Conservation (phyloP, 1,139 yeast species). For the Suhomyces bribrorum region DNA sequence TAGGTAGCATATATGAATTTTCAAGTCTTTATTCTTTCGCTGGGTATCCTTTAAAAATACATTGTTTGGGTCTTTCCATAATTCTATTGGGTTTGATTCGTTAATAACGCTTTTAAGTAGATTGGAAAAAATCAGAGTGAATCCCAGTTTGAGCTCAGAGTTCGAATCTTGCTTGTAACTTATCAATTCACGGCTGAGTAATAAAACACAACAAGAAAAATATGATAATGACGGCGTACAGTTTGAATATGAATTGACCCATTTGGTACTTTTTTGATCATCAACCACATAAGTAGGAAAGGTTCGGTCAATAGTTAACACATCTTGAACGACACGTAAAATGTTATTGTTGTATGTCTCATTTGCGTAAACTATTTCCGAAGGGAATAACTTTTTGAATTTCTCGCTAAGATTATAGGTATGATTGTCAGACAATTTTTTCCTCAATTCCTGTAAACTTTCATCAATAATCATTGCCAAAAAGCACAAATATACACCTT, state of each 20-base stretch:
- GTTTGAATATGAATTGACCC: background rate
- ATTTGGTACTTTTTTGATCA: background rate
- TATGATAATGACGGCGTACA: slow-evolving; percentile 23
- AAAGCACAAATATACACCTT: slow-evolving; percentile 35
- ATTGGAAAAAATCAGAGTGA: slow-evolving; percentile 21
- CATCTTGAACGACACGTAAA: slow-evolving; percentile 21
- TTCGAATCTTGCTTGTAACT: slow-evolving; percentile 17
- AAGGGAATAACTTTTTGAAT: slow-evolving; percentile 30
- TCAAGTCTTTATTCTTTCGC: slow-evolving; percentile 27
- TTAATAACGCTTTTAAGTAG: slow-evolving; percentile 20
- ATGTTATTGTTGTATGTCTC: slow-evolving; percentile 20
- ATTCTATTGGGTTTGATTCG: slow-evolving; percentile 23
- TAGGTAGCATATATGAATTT: slow-evolving; percentile 34
- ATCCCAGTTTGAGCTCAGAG: slow-evolving; percentile 19
- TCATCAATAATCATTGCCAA: slow-evolving; percentile 37
- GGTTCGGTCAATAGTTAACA: slow-evolving; percentile 10
- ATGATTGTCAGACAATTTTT: slow-evolving; percentile 15
- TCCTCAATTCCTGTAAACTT: slow-evolving; percentile 27
- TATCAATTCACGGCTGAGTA: slow-evolving; percentile 26
- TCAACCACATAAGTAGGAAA: background rate
- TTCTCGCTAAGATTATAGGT: slow-evolving; percentile 15
- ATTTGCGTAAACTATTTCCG: slow-evolving; percentile 23
- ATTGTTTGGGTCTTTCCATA: slow-evolving; percentile 42
- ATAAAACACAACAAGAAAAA: slow-evolving; percentile 25
- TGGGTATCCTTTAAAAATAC: slow-evolving; percentile 22